Conservation (phyloP, 1,284 basidiomycete genomes). For the Boletus smithii region DNA sequence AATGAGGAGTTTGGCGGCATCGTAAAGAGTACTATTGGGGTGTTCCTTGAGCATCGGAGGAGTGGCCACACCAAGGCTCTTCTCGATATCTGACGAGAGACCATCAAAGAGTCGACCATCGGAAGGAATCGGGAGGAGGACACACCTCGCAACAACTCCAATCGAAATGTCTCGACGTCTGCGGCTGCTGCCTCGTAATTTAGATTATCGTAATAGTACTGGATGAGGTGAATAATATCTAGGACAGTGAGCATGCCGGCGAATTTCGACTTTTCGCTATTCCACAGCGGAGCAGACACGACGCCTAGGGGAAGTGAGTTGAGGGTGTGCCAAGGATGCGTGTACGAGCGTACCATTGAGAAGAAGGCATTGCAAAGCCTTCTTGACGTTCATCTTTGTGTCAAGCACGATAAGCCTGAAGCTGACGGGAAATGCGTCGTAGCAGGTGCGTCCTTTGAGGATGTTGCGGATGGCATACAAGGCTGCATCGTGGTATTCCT, state of each 20-base stretch:
- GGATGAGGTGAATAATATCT: conserved; percentile 95
- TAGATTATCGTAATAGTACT: conserved; percentile 89
- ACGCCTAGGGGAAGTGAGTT: conserved; percentile 59
- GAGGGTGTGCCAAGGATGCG: neutral
- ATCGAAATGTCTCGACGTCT: conserved; percentile 92
- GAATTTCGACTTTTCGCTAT: conserved; percentile 86
- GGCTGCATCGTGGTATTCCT: conserved; percentile 71
- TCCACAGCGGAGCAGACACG: conserved; percentile 98
- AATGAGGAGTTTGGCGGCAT: conserved; percentile 88
- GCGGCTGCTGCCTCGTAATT: conserved; percentile 85
- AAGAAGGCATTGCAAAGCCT: conserved; percentile 85
- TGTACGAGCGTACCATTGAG: conserved; percentile 66
- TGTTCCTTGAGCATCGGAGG: conserved; percentile 91
- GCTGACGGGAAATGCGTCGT: conserved; percentile 95
- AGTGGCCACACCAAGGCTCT: conserved; percentile 85
- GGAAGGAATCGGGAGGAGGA: conserved; percentile 15
- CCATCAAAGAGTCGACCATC: conserved; percentile 9
- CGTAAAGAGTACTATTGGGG: conserved; percentile 84
- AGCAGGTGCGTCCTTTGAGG: conserved; percentile 82
- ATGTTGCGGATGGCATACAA: conserved; percentile 77
- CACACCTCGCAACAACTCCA: conserved; percentile 84
- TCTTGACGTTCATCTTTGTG: conserved; percentile 90
- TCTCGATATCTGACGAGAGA: conserved; percentile 79
- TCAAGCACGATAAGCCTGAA: conserved; percentile 97
- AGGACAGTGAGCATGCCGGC: conserved; percentile 96